Evolutionary conservation across 495 filamentous ascomycete genomes (phyloP).

Genomic region (Aspergillus affinis): DNA sequence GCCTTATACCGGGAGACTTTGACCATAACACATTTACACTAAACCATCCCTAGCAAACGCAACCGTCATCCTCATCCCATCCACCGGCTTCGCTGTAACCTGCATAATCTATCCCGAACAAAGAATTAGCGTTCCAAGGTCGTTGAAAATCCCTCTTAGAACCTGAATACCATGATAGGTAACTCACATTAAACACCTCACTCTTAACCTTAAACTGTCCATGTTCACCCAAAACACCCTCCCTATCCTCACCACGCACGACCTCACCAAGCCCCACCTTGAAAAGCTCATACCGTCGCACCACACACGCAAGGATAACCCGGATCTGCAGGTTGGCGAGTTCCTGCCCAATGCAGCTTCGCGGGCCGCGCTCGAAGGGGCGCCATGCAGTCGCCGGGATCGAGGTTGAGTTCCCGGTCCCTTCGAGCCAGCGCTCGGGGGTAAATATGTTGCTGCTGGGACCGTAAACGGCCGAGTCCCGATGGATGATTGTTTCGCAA

Average conservation of each 20-base stretch:
- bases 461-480: slow-evolving; percentile 22
- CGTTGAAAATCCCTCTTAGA: too few relatives aligned
- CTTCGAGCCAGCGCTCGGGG: slow-evolving; percentile 26
- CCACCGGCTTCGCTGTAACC: slow-evolving; percentile 22
- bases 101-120: slow-evolving; percentile 19
- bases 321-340: slow-evolving; percentile 44
- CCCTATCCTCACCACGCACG: slow-evolving; percentile 14
- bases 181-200: slow-evolving; percentile 50
- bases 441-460: slow-evolving; percentile 16
- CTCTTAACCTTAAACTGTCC: slow-evolving; percentile 43
- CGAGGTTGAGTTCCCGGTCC: slow-evolving; percentile 3
- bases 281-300: slow-evolving; percentile 41
- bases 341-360: slow-evolving; percentile 53
- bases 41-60: too few relatives aligned
- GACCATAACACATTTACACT: too few relatives aligned
- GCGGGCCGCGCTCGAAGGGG: slow-evolving; percentile 49
- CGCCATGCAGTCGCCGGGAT: slow-evolving; percentile 37
- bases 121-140: too few relatives aligned
- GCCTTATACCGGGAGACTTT: too few relatives aligned
- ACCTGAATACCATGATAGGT: too few relatives aligned
- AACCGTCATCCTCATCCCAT: slow-evolving; percentile 24
- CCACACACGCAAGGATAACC: slow-evolving; percentile 37
- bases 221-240: slow-evolving; percentile 33
- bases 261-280: slow-evolving; percentile 48
- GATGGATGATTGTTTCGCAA: slow-evolving; percentile 22